phyloP scores from a whole-genome alignment of 331 rosid species.

The Malus hybrid region DNA sequence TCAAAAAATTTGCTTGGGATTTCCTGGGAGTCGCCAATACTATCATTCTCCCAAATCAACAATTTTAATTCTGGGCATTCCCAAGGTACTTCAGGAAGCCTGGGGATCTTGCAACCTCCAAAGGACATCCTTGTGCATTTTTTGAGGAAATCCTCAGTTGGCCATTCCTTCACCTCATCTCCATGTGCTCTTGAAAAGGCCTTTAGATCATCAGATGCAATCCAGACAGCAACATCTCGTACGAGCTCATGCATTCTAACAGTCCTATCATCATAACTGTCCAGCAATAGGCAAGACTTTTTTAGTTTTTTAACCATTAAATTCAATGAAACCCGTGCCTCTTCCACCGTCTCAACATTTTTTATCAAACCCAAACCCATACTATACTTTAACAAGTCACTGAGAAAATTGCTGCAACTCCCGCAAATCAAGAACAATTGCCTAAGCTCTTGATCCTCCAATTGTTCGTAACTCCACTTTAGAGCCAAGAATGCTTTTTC shows the following conservation, averaged over 20 bases:
- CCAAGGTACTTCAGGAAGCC: not conserved
- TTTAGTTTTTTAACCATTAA: not conserved
- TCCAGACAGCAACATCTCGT: not conserved
- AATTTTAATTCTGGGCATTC: not conserved
- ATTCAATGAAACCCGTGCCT: not conserved
- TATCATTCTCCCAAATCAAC: not conserved
- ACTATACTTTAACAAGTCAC: not conserved
- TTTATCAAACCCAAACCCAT: not conserved
- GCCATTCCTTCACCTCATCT: not conserved
- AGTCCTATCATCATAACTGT: no score
- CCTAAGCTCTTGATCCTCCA: not conserved
- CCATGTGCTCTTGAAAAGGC: fast-evolving
- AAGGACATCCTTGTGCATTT: not conserved
- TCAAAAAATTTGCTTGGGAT: not conserved
- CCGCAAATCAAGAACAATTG: not conserved
- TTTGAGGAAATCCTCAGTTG: fast-evolving
- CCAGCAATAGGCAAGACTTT: not conserved
- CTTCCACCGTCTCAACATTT: not conserved
- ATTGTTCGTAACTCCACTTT: not conserved
- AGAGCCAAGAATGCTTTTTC: not conserved
- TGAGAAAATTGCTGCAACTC: no score
- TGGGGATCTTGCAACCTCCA: fast-evolving
- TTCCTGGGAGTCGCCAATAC: fast-evolving
- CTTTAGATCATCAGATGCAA: not conserved
- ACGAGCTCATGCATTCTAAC: conserved; percentile 1